Conservation (phyloP, 371 early-diverging fungal genomes). For the Mucor lusitanicus region DNA sequence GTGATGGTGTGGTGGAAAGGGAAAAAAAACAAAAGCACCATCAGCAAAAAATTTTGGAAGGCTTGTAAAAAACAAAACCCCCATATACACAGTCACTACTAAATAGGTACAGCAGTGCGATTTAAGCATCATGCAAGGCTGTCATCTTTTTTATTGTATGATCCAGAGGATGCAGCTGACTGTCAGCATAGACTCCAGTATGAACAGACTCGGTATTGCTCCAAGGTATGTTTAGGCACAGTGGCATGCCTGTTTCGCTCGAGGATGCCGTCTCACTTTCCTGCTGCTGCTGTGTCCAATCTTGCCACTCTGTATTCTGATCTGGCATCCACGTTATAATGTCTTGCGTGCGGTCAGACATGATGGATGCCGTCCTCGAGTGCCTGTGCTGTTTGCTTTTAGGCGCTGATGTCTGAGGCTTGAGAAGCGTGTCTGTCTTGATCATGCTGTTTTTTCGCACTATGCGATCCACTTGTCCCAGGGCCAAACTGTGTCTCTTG, state of each 20-base stretch:
- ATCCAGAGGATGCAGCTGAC: neutral
- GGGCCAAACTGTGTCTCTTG: slow-evolving; percentile 3
- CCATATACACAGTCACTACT: neutral
- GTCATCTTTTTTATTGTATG: neutral
- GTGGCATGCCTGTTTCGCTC: neutral
- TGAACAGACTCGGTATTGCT: neutral
- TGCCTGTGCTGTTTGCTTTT: neutral
- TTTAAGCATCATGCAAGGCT: too few species aligned
- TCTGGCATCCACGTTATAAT: slow-evolving; percentile 13
- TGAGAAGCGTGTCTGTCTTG: neutral
- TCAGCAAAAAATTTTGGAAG: slow-evolving; percentile 15
- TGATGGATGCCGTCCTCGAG: neutral
- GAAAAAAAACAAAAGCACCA: neutral
- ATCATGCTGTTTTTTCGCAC: neutral
- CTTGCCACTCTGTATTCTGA: neutral
- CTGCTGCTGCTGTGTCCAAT: slow-evolving; percentile 1
- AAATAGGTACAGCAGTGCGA: too few species aligned
- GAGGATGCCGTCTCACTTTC: neutral
- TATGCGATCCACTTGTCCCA: slow-evolving; percentile 11
- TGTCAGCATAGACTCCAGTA: neutral
- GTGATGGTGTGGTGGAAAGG: slow-evolving; percentile 1
- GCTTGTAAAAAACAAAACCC: neutral
- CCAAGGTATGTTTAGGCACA: neutral
- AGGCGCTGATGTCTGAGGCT: neutral
- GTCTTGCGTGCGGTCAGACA: neutral